These are phyloP conservation scores for Heliophila coronopifolia DNA, from an alignment of 441 rosid genomes.

Conservation along the genomic window DNA sequence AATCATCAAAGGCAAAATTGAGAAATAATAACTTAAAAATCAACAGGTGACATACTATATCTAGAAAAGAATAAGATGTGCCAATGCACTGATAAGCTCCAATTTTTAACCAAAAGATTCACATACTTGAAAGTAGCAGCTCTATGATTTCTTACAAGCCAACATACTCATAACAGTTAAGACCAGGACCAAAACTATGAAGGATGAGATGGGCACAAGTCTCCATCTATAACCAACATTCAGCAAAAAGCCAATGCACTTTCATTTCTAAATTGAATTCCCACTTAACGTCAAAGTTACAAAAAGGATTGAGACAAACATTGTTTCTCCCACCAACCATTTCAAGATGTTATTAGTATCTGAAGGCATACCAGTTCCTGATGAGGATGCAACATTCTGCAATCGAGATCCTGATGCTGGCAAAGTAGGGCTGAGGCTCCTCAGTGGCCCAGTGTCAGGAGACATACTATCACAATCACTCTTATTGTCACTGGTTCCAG, in stretches of 20 bases:
- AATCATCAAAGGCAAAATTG: constrained; percentile 1
- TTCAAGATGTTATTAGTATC: constrained; percentile 5
- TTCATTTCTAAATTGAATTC: neutral
- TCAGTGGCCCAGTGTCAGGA: constrained; percentile 13
- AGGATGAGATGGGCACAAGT: neutral
- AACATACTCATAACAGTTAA: constrained; percentile 16
- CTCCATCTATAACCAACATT: constrained; percentile 3
- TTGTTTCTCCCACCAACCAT: neutral
- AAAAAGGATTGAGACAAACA: constrained; percentile 6
- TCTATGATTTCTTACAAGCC: neutral
- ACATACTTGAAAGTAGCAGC: neutral
- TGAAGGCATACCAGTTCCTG: constrained; percentile 44
- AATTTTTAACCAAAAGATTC: constrained; percentile 4
- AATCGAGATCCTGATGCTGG: constrained; percentile 38
- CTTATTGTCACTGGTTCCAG: constrained; percentile 33
- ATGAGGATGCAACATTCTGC: constrained; percentile 60
- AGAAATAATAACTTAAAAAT: constrained; percentile 4
- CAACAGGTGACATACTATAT: neutral
- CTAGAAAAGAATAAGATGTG: neutral
- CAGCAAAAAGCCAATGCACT: constrained; percentile 7
- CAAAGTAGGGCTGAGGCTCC: constrained; percentile 40
- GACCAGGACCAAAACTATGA: neutral
- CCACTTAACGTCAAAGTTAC: constrained; percentile 6
- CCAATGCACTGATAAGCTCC: neutral
- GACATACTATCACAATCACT: constrained; percentile 22